Evolutionary conservation across 1,139 yeast genomes (phyloP).

Genomic region (Nakaseomyces delphensis): DNA sequence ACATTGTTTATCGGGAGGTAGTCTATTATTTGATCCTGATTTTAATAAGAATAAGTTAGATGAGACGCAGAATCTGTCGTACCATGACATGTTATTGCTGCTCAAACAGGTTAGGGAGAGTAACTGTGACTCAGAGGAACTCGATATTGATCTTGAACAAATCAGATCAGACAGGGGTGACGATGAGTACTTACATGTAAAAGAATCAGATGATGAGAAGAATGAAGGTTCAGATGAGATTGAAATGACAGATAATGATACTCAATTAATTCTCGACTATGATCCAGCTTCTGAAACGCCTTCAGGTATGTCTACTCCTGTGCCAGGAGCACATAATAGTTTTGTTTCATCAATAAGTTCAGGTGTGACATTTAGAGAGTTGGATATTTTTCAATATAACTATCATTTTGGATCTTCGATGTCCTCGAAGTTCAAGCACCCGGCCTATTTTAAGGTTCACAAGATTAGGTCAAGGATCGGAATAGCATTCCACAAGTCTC

Average conservation of each 20-base stretch:
- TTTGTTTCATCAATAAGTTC: conserved; percentile 21
- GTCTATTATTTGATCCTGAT: conserved; percentile 66
- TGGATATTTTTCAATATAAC: conserved; percentile 50
- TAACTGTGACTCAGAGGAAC: conserved; percentile 29
- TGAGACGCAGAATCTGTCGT: conserved; percentile 12
- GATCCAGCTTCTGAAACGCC: conserved; percentile 30
- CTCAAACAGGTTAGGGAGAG: conserved; percentile 32
- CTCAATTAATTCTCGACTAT: conserved; percentile 28
- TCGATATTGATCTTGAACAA: conserved; percentile 33
- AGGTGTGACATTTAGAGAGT: conserved; percentile 38
- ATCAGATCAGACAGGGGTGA: conserved; percentile 29
- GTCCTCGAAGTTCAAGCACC: conserved; percentile 43
- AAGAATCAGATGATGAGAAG: conserved; percentile 11
- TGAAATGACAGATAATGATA: conserved; percentile 1
- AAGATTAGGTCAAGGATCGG: conserved; percentile 57
- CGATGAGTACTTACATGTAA: conserved; percentile 30
- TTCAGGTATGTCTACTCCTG: conserved; percentile 29
- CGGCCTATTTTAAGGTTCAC: conserved; percentile 54
- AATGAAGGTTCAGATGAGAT: conserved; percentile 3
- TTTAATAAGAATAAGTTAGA: conserved; percentile 29
- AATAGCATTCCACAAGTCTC: conserved; percentile 52
- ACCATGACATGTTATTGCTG: conserved; percentile 30
- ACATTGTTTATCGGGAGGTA: conserved; percentile 62
- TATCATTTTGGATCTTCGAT: conserved; percentile 38
- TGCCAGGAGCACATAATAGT: conserved; percentile 14